These are phyloP conservation scores for Backusella australiensis DNA, from an alignment of 192 early-diverging fungal genomes.

Conservation along the genomic window DNA sequence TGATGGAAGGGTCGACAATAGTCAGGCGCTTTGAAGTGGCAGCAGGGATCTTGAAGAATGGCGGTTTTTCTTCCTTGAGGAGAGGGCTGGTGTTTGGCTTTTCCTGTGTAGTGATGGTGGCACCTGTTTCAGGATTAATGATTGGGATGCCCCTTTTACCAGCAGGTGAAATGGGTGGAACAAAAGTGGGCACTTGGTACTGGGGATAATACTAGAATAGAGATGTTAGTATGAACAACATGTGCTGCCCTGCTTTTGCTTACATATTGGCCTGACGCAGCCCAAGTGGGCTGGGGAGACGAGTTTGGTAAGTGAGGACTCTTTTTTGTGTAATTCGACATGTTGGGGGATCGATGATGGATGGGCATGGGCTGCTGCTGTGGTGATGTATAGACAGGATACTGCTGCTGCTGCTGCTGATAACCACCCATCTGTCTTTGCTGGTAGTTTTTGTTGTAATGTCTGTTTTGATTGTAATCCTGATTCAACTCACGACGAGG, in stretches of 20 bases:
- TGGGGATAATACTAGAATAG: constrained; percentile 12
- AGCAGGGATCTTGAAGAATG: constrained; percentile 20
- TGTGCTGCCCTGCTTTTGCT: background rate
- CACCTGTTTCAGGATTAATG: constrained; percentile 71
- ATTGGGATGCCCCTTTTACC: constrained; percentile 62
- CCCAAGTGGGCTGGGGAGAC: background rate
- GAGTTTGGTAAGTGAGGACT: constrained; percentile 24
- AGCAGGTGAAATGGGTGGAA: constrained; percentile 29
- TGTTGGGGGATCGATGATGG: constrained; percentile 36
- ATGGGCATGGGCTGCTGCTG: background rate
- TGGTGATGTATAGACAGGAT: constrained; percentile 23
- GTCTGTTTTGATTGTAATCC: constrained; percentile 6
- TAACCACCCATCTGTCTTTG: background rate
- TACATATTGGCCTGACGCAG: constrained; percentile 27
- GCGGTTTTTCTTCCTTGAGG: constrained; percentile 21
- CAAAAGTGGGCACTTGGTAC: background rate
- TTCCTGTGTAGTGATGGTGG: constrained; percentile 52
- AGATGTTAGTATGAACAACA: background rate
- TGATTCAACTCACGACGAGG: constrained; percentile 11
- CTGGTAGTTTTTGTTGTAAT: background rate
- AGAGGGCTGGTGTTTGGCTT: constrained; percentile 1
- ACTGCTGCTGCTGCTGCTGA: constrained; percentile 31
- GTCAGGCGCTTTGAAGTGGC: constrained; percentile 20
- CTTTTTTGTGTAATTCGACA: constrained; percentile 34
- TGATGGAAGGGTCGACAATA: constrained; percentile 52